phyloP scores from a whole-genome alignment of 768 basidiomycete genomes.

The Pleurotus pulmonarius region DNA sequence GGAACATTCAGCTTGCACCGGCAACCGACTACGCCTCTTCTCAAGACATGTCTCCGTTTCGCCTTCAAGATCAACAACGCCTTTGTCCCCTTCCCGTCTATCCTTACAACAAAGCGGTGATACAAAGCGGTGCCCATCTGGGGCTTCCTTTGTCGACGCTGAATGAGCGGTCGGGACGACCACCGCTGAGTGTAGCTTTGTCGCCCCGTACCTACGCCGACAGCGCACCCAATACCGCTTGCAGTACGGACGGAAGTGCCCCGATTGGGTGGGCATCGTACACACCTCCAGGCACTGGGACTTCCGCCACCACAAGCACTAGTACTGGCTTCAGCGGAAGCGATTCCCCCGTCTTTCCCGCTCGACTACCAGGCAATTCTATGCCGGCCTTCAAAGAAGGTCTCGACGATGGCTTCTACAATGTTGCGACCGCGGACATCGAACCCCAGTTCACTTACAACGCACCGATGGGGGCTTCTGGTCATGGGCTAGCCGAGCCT shows the following conservation, averaged over 20 bases:
- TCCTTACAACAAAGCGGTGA: neutral
- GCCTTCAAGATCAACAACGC: slow-evolving; percentile 3
- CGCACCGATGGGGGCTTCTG: neutral
- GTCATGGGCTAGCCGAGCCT: neutral
- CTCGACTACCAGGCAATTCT: neutral
- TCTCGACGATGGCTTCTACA: slow-evolving; percentile 7
- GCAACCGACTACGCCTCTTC: neutral
- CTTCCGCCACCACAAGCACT: slow-evolving; percentile 44
- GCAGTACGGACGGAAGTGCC: slow-evolving; percentile 44
- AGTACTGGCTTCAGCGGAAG: slow-evolving; percentile 27
- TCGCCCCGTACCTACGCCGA: slow-evolving; percentile 28
- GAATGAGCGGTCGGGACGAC: slow-evolving; percentile 42
- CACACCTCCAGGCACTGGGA: slow-evolving; percentile 57
- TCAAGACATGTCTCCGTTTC: slow-evolving; percentile 2
- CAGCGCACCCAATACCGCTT: slow-evolving; percentile 47
- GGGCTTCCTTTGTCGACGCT: slow-evolving; percentile 12
- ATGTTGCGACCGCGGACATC: neutral
- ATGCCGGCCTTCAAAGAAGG: neutral
- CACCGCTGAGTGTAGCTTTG: slow-evolving; percentile 36
- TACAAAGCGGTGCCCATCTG: neutral
- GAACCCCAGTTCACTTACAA: slow-evolving; percentile 6
- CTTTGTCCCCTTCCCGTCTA: slow-evolving; percentile 4
- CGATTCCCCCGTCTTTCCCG: slow-evolving; percentile 13
- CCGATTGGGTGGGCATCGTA: slow-evolving; percentile 55
- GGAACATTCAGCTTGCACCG: slow-evolving; percentile 15